Conservation (phyloP, 2,329 filamentous ascomycete genomes). For the Apiospora malaysiana region DNA sequence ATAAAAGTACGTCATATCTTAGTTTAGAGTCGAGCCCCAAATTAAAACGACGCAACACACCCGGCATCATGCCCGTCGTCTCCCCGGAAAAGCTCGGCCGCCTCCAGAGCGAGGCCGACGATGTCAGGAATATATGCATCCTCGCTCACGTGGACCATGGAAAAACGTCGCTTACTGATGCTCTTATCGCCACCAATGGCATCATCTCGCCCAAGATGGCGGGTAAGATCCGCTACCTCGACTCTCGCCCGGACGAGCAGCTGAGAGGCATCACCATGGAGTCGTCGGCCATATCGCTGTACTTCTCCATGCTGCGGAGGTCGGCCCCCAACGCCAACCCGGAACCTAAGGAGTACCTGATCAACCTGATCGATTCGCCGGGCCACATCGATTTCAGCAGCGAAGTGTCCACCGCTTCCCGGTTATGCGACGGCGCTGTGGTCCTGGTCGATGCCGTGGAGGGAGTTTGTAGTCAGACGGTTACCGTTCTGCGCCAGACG, state of each 20-base stretch:
- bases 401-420: slow-evolving; percentile 93
- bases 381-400: slow-evolving; percentile 99
- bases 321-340: slow-evolving; percentile 70
- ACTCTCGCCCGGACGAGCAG: slow-evolving; percentile 96
- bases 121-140: slow-evolving; percentile 97
- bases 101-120: slow-evolving; percentile 85
- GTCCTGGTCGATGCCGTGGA: slow-evolving; percentile 97
- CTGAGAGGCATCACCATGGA: slow-evolving; percentile 99
- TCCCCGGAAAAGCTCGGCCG: slow-evolving; percentile 87
- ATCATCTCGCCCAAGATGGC: slow-evolving; percentile 98
- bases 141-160: slow-evolving; percentile 97
- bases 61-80: slow-evolving; percentile 82
- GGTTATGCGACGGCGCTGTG: slow-evolving; percentile 91
- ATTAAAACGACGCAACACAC: background rate
- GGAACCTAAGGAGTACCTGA: slow-evolving; percentile 85
- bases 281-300: slow-evolving; percentile 95
- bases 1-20: slow-evolving; percentile 5
- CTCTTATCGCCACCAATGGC: slow-evolving; percentile 96
- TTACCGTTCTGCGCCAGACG: slow-evolving; percentile 91
- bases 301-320: slow-evolving; percentile 88
- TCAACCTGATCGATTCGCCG: slow-evolving; percentile 97
- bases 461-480: slow-evolving; percentile 97
- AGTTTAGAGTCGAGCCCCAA: background rate
- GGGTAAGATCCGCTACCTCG: slow-evolving; percentile 96
- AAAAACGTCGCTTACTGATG: slow-evolving; percentile 96